phyloP scores from a whole-genome alignment of 1,284 basidiomycete genomes.

The Boletus semigastroideus region DNA sequence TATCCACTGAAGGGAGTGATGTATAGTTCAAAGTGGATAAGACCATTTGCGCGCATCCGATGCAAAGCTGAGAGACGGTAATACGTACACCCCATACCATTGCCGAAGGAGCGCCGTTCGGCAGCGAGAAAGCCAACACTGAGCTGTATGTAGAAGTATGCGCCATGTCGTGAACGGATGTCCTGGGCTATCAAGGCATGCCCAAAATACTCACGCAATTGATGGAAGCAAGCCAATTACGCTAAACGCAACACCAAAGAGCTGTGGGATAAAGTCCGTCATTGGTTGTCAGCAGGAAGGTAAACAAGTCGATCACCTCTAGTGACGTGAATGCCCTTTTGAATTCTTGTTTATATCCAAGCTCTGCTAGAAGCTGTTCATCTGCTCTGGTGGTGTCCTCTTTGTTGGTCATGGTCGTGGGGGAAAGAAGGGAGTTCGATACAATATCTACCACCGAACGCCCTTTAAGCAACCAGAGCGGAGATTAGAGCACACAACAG shows the following conservation, averaged over 20 bases:
- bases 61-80: background rate
- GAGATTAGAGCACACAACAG: too few relatives aligned
- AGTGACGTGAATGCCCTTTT: background rate
- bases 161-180: background rate
- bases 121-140: background rate
- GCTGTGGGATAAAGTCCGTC: background rate
- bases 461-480: too few relatives aligned
- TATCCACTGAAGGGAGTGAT: too few relatives aligned
- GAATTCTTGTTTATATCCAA: background rate
- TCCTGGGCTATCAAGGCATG: background rate
- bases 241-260: constrained; percentile 39
- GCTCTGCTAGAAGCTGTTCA: background rate
- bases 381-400: too few relatives aligned
- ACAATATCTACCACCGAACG: too few relatives aligned
- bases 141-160: background rate
- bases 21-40: too few relatives aligned
- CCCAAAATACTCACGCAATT: constrained; percentile 22
- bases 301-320: background rate
- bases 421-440: too few relatives aligned
- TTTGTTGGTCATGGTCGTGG: too few relatives aligned
- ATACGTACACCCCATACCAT: background rate
- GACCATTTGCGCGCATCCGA: too few relatives aligned
- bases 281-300: too few relatives aligned
- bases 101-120: background rate
- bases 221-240: constrained; percentile 45